Base-by-base conservation (phyloP, 495 filamentous ascomycete species). In the Hypoxylon lienhwacheense region DNA sequence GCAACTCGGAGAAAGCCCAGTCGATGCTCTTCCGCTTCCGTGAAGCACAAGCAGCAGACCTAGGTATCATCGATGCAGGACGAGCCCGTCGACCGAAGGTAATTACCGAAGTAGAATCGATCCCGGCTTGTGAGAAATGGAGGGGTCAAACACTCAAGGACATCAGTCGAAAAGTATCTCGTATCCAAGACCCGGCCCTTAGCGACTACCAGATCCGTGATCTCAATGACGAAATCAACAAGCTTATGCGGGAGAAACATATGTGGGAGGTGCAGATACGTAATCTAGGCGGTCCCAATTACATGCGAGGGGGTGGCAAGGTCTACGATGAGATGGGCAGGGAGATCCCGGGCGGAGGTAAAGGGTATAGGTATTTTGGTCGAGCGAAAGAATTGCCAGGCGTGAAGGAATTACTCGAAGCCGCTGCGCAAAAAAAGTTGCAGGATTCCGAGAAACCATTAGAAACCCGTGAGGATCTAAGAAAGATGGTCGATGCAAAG, bases 11-110 rank as follows among this genome's bases (percentile, higher is more conserved):
- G 81, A 97, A 97, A 76, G 93, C 93, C 52, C 93, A 98, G 73
- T 97, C 92, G 16, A 98, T 98, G 93, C 95, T 98, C 72, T 98
- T 96, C 77, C 93, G 93, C 78, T 98, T 98, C 81, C 90, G 95
- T 70, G 93, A 96, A 66, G 86, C 91, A 64, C 93, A 97, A 78
- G 95, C 95, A 45, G 91, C 92, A 48, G 91, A 96, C 69, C 78
- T 96, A 26, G 93, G 93, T 65, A 97, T 97, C 61, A 89, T 97
- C 73, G 91, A 96, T 73, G 85, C 87, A 5, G 87, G 88, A n/a
- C 88, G 91, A 29, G 86, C 90, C 5, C 85, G 91, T 4, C 89
- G 93, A 7, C 93, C 93, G 25, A 95, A 93, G 67, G 78, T 80
- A 45, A 96, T 97, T 68, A 92, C 89, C 10, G 81, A 86, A 55